A percentile compares a stretch with the other conserved stretches of the same genome.
phyloP scores from a whole-genome alignment of 495 filamentous ascomycete species.

The Glonium stellatum region DNA sequence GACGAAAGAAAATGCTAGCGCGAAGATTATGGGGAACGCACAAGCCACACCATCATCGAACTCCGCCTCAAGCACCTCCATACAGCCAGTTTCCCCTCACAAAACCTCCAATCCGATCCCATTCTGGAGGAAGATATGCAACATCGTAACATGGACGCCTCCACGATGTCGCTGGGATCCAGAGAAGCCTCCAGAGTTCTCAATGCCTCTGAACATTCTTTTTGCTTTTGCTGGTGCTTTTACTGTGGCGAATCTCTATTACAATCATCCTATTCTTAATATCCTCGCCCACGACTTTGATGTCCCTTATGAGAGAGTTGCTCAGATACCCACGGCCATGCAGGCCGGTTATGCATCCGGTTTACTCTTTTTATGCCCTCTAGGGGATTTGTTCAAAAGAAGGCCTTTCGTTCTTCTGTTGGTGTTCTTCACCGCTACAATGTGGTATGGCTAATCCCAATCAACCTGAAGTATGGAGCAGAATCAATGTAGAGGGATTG shows the following conservation, averaged over 20 bases:
- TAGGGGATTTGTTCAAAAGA: slow-evolving; percentile 67
- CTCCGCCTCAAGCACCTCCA: not conserved
- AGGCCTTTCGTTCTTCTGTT: slow-evolving; percentile 62
- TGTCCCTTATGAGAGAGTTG: slow-evolving; percentile 44
- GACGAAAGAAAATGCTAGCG: not conserved
- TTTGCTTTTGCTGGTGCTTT: slow-evolving; percentile 50
- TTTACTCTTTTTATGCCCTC: slow-evolving; percentile 66
- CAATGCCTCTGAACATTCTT: slow-evolving; percentile 51
- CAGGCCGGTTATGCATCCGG: slow-evolving; percentile 77
- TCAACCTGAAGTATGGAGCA: not conserved
- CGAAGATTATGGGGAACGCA: not conserved
- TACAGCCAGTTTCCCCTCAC: not conserved
- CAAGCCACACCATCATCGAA: not conserved
- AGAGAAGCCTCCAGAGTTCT: slow-evolving; percentile 50
- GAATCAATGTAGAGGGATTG: too few relatives aligned
- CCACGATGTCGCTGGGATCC: slow-evolving; percentile 51
- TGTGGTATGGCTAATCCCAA: slow-evolving; percentile 43
- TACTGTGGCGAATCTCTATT: slow-evolving; percentile 66
- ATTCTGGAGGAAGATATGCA: slow-evolving; percentile 30
- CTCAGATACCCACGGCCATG: slow-evolving; percentile 63
- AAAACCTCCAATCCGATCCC: not conserved
- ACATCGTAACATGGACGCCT: slow-evolving; percentile 48
- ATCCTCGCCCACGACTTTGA: slow-evolving; percentile 54
- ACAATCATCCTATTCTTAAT: slow-evolving; percentile 63
- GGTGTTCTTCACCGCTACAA: slow-evolving; percentile 57